Evolutionary conservation across 2,329 filamentous ascomycete species (phyloP).

Genomic region (Claviceps africana): DNA sequence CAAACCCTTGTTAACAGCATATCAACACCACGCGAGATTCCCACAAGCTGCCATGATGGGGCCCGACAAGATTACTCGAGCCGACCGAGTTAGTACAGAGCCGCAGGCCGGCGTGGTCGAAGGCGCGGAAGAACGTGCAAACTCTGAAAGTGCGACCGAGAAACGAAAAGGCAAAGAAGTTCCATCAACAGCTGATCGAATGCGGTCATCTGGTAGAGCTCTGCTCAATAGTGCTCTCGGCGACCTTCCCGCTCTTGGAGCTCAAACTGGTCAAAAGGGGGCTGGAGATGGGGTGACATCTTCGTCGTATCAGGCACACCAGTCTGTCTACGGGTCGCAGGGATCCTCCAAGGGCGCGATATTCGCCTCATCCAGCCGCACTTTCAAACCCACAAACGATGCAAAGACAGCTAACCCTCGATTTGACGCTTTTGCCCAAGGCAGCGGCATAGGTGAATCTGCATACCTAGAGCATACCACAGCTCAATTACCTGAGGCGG

Average conservation of each 20-base stretch:
- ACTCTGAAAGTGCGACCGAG: background rate
- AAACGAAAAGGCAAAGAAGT: constrained; percentile 8
- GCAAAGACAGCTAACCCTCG: background rate
- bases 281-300: background rate
- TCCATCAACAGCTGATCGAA: background rate
- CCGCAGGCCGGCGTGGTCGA: background rate
- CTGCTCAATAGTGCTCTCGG: background rate
- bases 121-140: background rate
- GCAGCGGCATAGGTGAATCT: background rate
- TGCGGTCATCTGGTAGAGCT: constrained; percentile 1
- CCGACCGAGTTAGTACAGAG: background rate
- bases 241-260: background rate
- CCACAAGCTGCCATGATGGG: background rate
- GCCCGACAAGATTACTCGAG: background rate
- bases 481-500: background rate
- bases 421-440: background rate
- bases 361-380: background rate
- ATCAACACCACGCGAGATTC: background rate
- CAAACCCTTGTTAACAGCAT: background rate
- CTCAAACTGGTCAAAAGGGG: constrained; percentile 8
- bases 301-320: background rate
- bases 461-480: background rate
- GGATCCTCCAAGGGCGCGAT: background rate
- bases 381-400: background rate
- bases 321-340: background rate